Evolutionary conservation across 106 monocot genomes (phyloP).

Genomic region (Hemerocallis citrina): DNA sequence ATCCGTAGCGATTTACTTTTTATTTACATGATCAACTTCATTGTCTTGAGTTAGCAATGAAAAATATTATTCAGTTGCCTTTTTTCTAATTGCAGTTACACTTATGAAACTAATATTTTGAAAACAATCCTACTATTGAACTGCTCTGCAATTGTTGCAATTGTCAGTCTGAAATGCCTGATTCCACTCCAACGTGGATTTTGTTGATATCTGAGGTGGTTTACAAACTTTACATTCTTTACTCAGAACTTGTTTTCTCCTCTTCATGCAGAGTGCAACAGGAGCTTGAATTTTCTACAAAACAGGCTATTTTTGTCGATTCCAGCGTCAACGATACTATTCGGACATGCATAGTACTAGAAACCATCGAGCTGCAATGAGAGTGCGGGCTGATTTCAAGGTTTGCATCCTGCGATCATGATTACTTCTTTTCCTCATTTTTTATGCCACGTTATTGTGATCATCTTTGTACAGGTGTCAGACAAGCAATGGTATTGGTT

Average conservation of each 20-base stretch:
- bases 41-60: too few species aligned
- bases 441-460: not conserved
- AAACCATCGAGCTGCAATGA: constrained; percentile 83
- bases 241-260: not conserved
- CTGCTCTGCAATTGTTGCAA: too few species aligned
- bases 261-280: constrained; percentile 58
- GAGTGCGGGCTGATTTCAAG: constrained; percentile 94
- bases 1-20: too few species aligned
- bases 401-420: constrained; percentile 24
- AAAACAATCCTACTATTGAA: too few species aligned
- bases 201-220: too few species aligned
- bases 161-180: too few species aligned
- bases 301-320: constrained; percentile 95
- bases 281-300: constrained; percentile 85
- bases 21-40: too few species aligned
- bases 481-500: constrained; percentile 99
- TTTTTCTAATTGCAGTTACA: too few species aligned
- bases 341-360: constrained; percentile 86
- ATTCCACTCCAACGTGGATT: too few species aligned
- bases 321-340: constrained; percentile 99
- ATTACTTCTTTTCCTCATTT: not conserved
- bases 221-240: too few species aligned
- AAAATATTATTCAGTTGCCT: too few species aligned
- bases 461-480: constrained; percentile 51
- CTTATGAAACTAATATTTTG: too few species aligned